Evolutionary conservation across 345 rosid genomes (phyloP), one percentile per base, ranked within the genome.

Genomic region (Dipteronia dyeriana): DNA sequence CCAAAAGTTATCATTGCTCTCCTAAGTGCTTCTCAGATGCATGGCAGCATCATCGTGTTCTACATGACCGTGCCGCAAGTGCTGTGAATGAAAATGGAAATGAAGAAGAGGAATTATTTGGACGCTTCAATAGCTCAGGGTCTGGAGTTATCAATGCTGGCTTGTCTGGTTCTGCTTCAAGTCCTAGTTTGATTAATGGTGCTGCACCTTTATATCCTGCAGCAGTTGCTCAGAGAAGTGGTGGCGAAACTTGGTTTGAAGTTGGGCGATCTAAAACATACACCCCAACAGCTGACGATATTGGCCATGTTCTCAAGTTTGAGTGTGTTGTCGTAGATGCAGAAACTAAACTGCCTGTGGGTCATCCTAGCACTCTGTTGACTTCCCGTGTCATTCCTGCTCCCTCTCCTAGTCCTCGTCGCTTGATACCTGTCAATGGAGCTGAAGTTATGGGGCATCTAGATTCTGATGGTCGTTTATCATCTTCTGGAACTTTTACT

Each of bases 351-450:
- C 78, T 80, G 60, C 75, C 86, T 75, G 87, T 91, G 69, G 98
- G 97, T 25, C 90, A 85, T 69, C 66, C 89, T 60, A 87, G 75
- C 86, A 92, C 93, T 47, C 71, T 94, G 26, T 74, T 86, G 80
- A 94, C 98, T 74, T 94, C 98, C 22, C 92, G 95, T 78, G 99
- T 96, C 73, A 96, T 96, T 90, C 98, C 99, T 38, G 99, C 99
- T 26, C 98, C 99, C 14, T 88, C 92, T 5, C 99, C 99, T 47
- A 85, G 87, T 81, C 99, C 98, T 17, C 98, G 99, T 60, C 88
- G 84, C 78, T 66, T 96, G 87, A 84, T 96, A 79, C 90, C 98
- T 7, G 89, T 96, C 41, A 85, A 82, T 70, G 93, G 90, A 78
- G 87, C 76, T 74, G 98, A 92, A 79, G 74, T 82, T 69, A 82